Evolutionary conservation across 305 asterid species (phyloP).

Genomic region (Striga hermonthica): DNA sequence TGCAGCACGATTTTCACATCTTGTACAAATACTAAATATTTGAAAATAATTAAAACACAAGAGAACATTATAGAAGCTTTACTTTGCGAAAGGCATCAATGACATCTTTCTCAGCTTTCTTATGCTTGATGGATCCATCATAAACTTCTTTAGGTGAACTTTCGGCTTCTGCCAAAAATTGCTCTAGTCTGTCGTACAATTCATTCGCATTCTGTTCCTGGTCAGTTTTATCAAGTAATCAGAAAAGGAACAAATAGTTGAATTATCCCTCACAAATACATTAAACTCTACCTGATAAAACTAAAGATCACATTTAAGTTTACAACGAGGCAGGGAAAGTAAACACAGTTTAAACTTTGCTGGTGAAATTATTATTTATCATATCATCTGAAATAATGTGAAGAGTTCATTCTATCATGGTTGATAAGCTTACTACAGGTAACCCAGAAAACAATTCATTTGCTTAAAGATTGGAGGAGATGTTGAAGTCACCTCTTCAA

Average conservation of each 20-base stretch:
- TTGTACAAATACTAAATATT: neutral
- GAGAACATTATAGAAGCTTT: slow-evolving; percentile 30
- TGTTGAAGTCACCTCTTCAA: slow-evolving; percentile 37
- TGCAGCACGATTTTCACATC: neutral
- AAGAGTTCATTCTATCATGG: slow-evolving; percentile 11
- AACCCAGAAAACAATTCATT: slow-evolving; percentile 37
- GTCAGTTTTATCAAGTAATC: slow-evolving; percentile 33
- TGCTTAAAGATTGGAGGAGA: slow-evolving; percentile 36
- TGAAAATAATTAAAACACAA: neutral
- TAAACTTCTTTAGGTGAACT: slow-evolving; percentile 64
- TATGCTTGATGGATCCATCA: slow-evolving; percentile 64
- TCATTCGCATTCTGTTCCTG: slow-evolving; percentile 59
- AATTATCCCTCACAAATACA: slow-evolving; percentile 21
- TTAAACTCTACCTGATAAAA: neutral
- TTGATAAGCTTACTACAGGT: slow-evolving; percentile 48
- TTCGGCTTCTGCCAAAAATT: slow-evolving; percentile 67
- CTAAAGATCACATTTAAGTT: neutral
- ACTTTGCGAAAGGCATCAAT: slow-evolving; percentile 66
- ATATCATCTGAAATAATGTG: neutral
- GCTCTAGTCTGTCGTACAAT: slow-evolving; percentile 57
- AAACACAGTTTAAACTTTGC: neutral
- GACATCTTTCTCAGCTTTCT: slow-evolving; percentile 75
- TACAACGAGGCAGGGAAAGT: neutral
- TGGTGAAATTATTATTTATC: neutral
- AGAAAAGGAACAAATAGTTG: slow-evolving; percentile 25